Conservation (phyloP, 495 filamentous ascomycete species). For the Copromyces sp. region DNA sequence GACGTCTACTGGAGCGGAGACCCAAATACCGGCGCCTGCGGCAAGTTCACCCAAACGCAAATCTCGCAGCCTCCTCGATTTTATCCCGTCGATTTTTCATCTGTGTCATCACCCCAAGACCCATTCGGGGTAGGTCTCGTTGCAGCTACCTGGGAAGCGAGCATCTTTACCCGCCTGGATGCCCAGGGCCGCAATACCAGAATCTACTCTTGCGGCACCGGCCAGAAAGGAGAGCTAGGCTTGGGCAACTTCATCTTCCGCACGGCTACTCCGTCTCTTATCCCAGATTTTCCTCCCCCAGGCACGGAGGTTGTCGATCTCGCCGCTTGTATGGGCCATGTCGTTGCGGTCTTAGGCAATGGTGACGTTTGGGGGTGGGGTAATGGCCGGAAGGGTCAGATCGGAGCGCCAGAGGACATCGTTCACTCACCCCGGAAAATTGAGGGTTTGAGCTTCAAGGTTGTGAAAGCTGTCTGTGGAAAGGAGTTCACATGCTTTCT, state of each 20-base stretch:
- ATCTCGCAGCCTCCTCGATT: conserved; percentile 3
- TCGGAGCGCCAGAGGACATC: conserved; percentile 44
- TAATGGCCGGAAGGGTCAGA: conserved; percentile 69
- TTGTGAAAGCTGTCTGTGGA: conserved; percentile 58
- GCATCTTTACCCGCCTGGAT: conserved; percentile 42
- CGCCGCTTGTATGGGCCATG: conserved; percentile 66
- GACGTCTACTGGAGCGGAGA: conserved; percentile 54
- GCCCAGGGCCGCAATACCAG: conserved; percentile 22
- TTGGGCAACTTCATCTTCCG: conserved; percentile 36
- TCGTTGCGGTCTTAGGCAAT: conserved; percentile 58
- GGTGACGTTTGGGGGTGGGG: conserved; percentile 87
- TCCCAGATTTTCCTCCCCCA: conserved; percentile 52
- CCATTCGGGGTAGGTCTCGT: conserved; percentile 20
- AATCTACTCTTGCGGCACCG: conserved; percentile 55
- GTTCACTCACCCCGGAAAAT: conserved; percentile 52
- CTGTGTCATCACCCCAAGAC: conserved; percentile 6
- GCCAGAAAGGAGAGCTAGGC: conserved; percentile 63
- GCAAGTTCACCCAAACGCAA: conserved; percentile 14
- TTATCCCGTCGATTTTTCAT: conserved; percentile 13
- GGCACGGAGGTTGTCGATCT: conserved; percentile 45
- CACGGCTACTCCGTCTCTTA: conserved; percentile 13
- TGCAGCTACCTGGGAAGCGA: conserved; percentile 71
- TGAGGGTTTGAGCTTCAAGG: conserved; percentile 41
- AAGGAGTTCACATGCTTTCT: conserved; percentile 71
- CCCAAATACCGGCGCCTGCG: conserved; percentile 45